phyloP scores from a whole-genome alignment of 2,329 filamentous ascomycete species.

The Sporothrix brasiliensis region DNA sequence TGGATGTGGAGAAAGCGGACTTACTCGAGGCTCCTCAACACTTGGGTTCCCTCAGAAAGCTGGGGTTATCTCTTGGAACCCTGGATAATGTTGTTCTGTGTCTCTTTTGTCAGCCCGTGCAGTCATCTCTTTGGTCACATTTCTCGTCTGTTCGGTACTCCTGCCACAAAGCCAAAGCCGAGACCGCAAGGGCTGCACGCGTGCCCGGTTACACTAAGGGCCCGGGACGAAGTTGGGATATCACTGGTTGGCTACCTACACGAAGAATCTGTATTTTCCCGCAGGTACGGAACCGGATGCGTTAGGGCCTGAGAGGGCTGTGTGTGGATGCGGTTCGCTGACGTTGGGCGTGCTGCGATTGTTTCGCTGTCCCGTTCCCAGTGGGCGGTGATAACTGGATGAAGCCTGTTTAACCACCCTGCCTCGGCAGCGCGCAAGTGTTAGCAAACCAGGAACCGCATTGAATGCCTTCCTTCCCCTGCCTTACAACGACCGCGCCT shows the following conservation, averaged over 20 bases:
- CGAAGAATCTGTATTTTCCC: slow-evolving; percentile 31
- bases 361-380: slow-evolving; percentile 23
- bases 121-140: background rate
- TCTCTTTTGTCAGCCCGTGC: background rate
- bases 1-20: background rate
- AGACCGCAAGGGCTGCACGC: slow-evolving; percentile 29
- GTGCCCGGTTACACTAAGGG: slow-evolving; percentile 41
- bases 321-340: slow-evolving; percentile 7
- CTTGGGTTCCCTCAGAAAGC: background rate
- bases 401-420: background rate
- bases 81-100: background rate
- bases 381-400: slow-evolving; percentile 12
- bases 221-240: slow-evolving; percentile 33
- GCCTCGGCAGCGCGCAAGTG: background rate
- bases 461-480: background rate
- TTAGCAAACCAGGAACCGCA: slow-evolving; percentile 26
- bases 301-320: slow-evolving; percentile 12
- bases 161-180: background rate
- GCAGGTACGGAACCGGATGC: slow-evolving; percentile 9
- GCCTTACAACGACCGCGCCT: slow-evolving; percentile 4
- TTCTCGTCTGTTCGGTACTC: slow-evolving; percentile 3
- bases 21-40: slow-evolving; percentile 14
- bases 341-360: slow-evolving; percentile 21
- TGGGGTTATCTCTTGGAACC: slow-evolving; percentile 1
- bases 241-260: slow-evolving; percentile 40